phyloP scores from a whole-genome alignment of 495 filamentous ascomycete species.

The Podospora bellae-mahoneyi region DNA sequence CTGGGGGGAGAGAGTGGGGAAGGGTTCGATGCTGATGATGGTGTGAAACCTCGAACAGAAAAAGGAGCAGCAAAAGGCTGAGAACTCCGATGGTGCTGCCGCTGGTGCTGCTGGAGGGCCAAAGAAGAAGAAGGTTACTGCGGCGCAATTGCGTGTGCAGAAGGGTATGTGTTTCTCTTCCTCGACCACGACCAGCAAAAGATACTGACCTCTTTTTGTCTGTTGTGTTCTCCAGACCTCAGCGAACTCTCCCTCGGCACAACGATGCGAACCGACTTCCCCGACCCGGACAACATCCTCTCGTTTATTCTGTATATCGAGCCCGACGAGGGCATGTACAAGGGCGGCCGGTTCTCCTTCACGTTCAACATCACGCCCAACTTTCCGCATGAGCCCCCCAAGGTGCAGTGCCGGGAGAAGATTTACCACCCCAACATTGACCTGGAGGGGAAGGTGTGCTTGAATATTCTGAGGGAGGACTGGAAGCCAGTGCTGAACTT shows the following conservation, averaged over 20 bases:
- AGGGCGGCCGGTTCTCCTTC: slow-evolving; percentile 84
- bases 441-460: slow-evolving; percentile 92
- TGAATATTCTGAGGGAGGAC: slow-evolving; percentile 95
- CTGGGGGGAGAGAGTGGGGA: background rate
- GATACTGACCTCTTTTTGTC: background rate
- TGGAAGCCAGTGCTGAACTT: slow-evolving; percentile 98
- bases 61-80: slow-evolving; percentile 91
- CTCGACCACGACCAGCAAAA: background rate
- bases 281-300: slow-evolving; percentile 93
- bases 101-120: slow-evolving; percentile 56
- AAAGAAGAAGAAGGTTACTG: slow-evolving; percentile 98
- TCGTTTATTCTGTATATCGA: slow-evolving; percentile 92
- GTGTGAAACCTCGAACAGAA: slow-evolving; percentile 54
- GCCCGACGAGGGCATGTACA: slow-evolving; percentile 98
- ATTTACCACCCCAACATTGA: slow-evolving; percentile 99
- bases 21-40: background rate
- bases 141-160: slow-evolving; percentile 91
- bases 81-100: slow-evolving; percentile 68
- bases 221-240: slow-evolving; percentile 61
- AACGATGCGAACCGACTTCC: slow-evolving; percentile 91
- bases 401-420: slow-evolving; percentile 96
- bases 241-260: slow-evolving; percentile 82
- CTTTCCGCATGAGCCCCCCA: slow-evolving; percentile 96
- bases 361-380: slow-evolving; percentile 87
- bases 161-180: slow-evolving; percentile 61